Base-by-base conservation (phyloP, 306 rosid species). In the Cyamopsis tetragonoloba region DNA sequence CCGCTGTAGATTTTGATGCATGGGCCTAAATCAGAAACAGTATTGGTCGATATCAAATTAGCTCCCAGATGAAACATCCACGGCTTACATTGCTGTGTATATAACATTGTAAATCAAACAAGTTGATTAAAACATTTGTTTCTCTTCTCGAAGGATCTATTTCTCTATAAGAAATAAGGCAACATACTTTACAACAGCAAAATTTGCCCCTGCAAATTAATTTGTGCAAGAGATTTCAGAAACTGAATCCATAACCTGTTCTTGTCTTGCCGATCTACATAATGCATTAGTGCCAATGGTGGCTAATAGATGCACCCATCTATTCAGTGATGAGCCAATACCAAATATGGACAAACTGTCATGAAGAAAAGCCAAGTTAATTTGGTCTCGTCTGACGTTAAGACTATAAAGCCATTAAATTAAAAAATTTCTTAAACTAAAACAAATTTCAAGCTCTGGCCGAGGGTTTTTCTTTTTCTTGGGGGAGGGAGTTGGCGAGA, bases 161-260 rank as follows among this genome's bases (percentile, higher is more conserved):
- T 23, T 61, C 62, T 57, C 26, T 8, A 44, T 74, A 38, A 49
- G 35, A 43, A 71, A 70, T 1, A 67, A 68, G 63, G 47, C 44
- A 63, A 49, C 79, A 70, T 62, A 69, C 69, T 82, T 65, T 86
- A 80, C 89, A 80, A 70, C 79, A 79, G 61, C 70, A 77, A 80
- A 73, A 51, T 41, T 62, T 76, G 64, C 65, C 77, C 79, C 68
- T 59, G 76, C 79, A 82, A 77, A 73, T 76, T 80, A 76, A 68
- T 66, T 49, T 69, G 77, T 9, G 82, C 83, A 68, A 22, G 67
- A 79, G 50, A 70, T 72, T 57, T 70, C 15, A 7, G 41, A 77
- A 70, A 74, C 51, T 73, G 68, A 5, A 53, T 47, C 50, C 49
- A 27, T 54, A 77, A 61, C 80, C 74, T 69, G 72, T 65, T 71